Conservation (phyloP, 208 protist species). For the Balamuthia mandrillaris region DNA sequence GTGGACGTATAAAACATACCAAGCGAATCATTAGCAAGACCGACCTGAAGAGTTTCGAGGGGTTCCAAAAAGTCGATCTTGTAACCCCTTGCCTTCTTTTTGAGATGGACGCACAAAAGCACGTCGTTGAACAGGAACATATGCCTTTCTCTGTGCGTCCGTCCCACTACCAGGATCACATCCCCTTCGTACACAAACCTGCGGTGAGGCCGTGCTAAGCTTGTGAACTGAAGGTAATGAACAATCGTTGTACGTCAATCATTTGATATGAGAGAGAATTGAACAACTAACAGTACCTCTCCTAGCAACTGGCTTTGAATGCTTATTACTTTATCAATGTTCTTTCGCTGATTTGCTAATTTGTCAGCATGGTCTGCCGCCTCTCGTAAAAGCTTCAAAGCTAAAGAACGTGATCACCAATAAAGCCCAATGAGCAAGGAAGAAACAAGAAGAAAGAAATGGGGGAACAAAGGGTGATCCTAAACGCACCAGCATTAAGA, state of each 20-base stretch:
- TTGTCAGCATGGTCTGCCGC: slow-evolving; percentile 26
- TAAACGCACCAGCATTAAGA: slow-evolving; percentile 16
- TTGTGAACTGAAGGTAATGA: slow-evolving; percentile 8
- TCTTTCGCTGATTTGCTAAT: slow-evolving; percentile 38
- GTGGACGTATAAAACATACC: no score
- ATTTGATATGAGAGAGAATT: background rate
- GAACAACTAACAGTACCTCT: background rate
- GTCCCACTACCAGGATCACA: background rate
- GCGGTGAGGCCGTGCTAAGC: slow-evolving; percentile 12
- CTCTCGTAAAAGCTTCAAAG: slow-evolving; percentile 12
- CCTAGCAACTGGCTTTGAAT: slow-evolving; percentile 35
- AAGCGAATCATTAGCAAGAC: background rate
- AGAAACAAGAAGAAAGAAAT: no score
- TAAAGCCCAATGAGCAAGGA: background rate
- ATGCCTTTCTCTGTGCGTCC: background rate
- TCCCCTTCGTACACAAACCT: slow-evolving; percentile 36
- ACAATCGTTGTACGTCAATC: background rate
- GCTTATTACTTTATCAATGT: slow-evolving; percentile 32
- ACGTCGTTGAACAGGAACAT: slow-evolving; percentile 41
- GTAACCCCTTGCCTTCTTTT: background rate
- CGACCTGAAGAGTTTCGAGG: slow-evolving; percentile 13
- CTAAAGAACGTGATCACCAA: background rate
- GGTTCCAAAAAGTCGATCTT: slow-evolving; percentile 38
- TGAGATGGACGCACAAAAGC: background rate
- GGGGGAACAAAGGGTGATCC: no score